These are phyloP conservation scores for Salvia hispanica DNA, from an alignment of 257 asterid species.

Conservation along the genomic window DNA sequence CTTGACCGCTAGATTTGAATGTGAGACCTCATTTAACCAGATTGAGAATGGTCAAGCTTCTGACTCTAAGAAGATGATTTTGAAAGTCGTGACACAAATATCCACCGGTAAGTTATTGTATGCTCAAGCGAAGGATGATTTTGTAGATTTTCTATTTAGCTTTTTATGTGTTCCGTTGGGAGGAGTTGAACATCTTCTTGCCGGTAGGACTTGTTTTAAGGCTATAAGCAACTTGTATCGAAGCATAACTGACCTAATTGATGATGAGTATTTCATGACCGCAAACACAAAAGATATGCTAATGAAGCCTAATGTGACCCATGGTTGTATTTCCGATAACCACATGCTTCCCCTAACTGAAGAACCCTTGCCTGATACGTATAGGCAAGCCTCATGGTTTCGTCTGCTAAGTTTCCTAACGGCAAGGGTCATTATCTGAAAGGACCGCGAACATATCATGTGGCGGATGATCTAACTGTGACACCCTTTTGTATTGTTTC, in stretches of 20 bases:
- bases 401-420: conserved; percentile 1
- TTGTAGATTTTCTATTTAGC: conserved; percentile 26
- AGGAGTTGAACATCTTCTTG: conserved; percentile 10
- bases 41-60: not conserved
- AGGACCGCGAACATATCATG: not conserved
- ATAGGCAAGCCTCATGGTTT: too few relatives aligned
- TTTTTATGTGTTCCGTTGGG: conserved; percentile 29
- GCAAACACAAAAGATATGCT: not conserved
- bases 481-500: not conserved
- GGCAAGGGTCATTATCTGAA: conserved; percentile 9
- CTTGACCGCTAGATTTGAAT: not conserved
- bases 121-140: conserved; percentile 23
- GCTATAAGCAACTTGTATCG: conserved; percentile 16
- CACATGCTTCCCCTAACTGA: conserved; percentile 14
- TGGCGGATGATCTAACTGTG: not conserved
- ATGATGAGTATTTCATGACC: not conserved
- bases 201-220: not conserved
- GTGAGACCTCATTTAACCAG: too few relatives aligned
- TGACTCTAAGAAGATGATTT: not conserved
- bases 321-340: not conserved
- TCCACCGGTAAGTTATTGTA: conserved; percentile 10
- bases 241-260: not conserved
- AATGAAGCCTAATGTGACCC: not conserved
- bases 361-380: not conserved
- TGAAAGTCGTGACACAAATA: conserved; percentile 23